Base-by-base conservation (phyloP, 106 monocot genomes). In the Dactylorhiza incarnata region DNA sequence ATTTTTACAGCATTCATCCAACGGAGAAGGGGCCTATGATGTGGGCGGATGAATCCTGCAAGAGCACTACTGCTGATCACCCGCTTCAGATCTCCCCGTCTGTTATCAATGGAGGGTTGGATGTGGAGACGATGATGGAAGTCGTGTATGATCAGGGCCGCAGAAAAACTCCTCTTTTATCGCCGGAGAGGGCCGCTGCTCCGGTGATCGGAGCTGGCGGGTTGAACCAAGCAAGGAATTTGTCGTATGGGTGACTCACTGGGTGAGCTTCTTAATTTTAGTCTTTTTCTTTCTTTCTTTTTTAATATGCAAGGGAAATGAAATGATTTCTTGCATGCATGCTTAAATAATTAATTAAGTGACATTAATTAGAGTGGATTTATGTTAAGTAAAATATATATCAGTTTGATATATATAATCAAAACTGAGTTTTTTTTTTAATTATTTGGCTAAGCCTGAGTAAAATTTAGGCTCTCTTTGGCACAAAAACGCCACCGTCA, bases 21-120 rank as follows among this genome's bases (percentile, higher is more conserved):
- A 82, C 59, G 22, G 86, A 84, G 5, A 86, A 91, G 76, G 82
- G 80, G 63, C 82, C 86, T 43, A 76, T 88, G 86, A 74, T 88
- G 13, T 91, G 91, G 91, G 80, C 77, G 26, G 91, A 84, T 49
- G 82, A 84, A 46, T 26, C 75, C 15, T 76, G 78, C 48, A 69
- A 17, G 69, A 44, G n/a, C 1, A 2, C 17, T 66, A 11, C 29
- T 12, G 14, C 5, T 66, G 79, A 82, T 37, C 78, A 10, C 53
- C 73, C 5, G 23, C 74, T 2, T 80, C 80, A 14, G 79, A 84
- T 77, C 68, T 80, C 55, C 78, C 17, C 73, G 17, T 52, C 54
- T 72, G 59, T 63, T 13, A 24, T 65, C 79, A 71, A 13, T 24
- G 76, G 75, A 6, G 81, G 73, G 29, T n/a, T 75, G 74, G 87